Conservation (phyloP, 805 yeast species). For the Saccharomycopsis microspora region DNA sequence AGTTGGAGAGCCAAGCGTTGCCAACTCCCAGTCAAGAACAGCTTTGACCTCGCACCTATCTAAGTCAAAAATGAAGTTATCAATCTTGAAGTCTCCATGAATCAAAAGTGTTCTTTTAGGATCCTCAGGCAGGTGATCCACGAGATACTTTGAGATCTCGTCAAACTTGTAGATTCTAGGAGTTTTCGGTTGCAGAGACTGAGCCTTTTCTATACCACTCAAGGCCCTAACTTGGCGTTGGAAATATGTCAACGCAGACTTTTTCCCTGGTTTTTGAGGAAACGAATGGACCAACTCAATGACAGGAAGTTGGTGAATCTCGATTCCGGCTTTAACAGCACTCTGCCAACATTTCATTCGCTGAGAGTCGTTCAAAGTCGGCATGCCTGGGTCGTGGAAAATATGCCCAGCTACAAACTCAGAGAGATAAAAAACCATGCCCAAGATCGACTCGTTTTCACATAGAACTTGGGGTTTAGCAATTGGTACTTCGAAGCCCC, state of each 20-base stretch:
- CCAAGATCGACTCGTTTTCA: slow-evolving; percentile 43
- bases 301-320: slow-evolving; percentile 40
- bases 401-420: slow-evolving; percentile 45
- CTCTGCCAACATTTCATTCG: slow-evolving; percentile 31
- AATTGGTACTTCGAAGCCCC: slow-evolving; percentile 33
- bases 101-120: slow-evolving; percentile 34
- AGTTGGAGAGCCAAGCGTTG: slow-evolving; percentile 54
- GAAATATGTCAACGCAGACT: slow-evolving; percentile 29
- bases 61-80: slow-evolving; percentile 52
- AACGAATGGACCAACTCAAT: slow-evolving; percentile 29
- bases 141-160: slow-evolving; percentile 30
- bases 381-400: slow-evolving; percentile 42
- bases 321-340: slow-evolving; percentile 34
- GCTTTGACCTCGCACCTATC: slow-evolving; percentile 38
- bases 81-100: slow-evolving; percentile 57
- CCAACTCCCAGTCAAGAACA: slow-evolving; percentile 55
- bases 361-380: slow-evolving; percentile 24
- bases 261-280: slow-evolving; percentile 22
- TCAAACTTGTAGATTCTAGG: slow-evolving; percentile 33
- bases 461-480: slow-evolving; percentile 41
- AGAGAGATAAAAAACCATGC: slow-evolving; percentile 50
- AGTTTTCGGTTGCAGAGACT: slow-evolving; percentile 28
- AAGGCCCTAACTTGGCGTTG: slow-evolving; percentile 42
- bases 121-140: slow-evolving; percentile 34
- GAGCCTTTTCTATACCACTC: slow-evolving; percentile 29